phyloP scores from a whole-genome alignment of 345 rosid genomes.

The sweet orange (Citrus sinensis) region DNA sequence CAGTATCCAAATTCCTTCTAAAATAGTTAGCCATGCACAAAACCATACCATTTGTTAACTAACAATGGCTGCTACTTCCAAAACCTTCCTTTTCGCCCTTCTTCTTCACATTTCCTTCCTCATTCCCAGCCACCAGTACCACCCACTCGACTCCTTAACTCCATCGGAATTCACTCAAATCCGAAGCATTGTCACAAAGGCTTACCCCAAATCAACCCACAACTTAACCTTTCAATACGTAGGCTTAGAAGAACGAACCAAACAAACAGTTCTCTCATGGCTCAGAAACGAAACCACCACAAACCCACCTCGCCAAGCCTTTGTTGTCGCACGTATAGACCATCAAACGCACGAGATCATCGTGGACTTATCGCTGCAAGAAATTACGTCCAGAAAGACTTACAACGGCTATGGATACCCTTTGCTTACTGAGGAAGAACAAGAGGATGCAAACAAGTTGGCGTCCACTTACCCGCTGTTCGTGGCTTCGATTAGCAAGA shows the following conservation, averaged over 20 bases:
- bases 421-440: conserved; percentile 25
- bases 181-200: conserved; percentile 10
- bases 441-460: conserved; percentile 7
- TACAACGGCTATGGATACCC: conserved; percentile 35
- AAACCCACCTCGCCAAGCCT: conserved; percentile 36
- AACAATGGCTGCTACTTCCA: conserved; percentile 11
- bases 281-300: conserved; percentile 9
- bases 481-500: conserved; percentile 18
- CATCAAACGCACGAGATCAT: conserved; percentile 26
- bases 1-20: no score
- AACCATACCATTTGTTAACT: background rate
- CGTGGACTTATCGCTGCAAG: conserved; percentile 16
- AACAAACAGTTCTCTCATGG: conserved; percentile 28
- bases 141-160: conserved; percentile 31
- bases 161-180: conserved; percentile 24
- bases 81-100: background rate
- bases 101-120: conserved; percentile 9
- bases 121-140: conserved; percentile 12
- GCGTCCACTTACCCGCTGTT: conserved; percentile 25
- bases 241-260: conserved; percentile 35
- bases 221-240: conserved; percentile 30
- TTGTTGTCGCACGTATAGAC: conserved; percentile 33
- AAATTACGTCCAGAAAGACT: conserved; percentile 13
- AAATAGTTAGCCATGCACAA: background rate
- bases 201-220: conserved; percentile 12